Evolutionary conservation across 495 filamentous ascomycete genomes (phyloP).

Genomic region (Gamarada debralockiae): DNA sequence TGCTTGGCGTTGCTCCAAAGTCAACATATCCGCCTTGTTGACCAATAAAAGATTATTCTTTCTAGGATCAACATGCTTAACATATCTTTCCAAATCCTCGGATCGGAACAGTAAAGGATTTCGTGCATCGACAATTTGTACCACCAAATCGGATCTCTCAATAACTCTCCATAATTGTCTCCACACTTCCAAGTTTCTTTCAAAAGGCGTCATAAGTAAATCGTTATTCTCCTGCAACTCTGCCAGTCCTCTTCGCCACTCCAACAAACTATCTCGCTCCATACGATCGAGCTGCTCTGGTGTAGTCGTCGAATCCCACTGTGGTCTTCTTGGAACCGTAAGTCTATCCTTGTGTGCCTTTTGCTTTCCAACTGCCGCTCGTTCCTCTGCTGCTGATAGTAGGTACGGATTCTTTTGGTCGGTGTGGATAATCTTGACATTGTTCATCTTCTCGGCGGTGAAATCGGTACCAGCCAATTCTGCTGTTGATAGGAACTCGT

Average conservation of each 20-base stretch:
- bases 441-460: slow-evolving; percentile 97
- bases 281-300: slow-evolving; percentile 71
- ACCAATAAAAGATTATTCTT: slow-evolving; percentile 93
- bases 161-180: slow-evolving; percentile 98
- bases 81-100: slow-evolving; percentile 90
- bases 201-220: slow-evolving; percentile 96
- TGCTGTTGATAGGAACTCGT: slow-evolving; percentile 54
- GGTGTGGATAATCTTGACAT: slow-evolving; percentile 95
- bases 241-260: slow-evolving; percentile 88
- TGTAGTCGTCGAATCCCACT: slow-evolving; percentile 84
- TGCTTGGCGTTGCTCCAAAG: slow-evolving; percentile 69
- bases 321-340: slow-evolving; percentile 85
- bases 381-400: slow-evolving; percentile 83
- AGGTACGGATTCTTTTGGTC: slow-evolving; percentile 95
- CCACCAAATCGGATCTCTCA: slow-evolving; percentile 90
- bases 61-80: slow-evolving; percentile 81
- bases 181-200: slow-evolving; percentile 98
- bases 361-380: slow-evolving; percentile 72
- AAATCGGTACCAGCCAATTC: slow-evolving; percentile 98
- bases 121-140: slow-evolving; percentile 97
- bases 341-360: slow-evolving; percentile 69
- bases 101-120: slow-evolving; percentile 93
- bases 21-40: slow-evolving; percentile 99
- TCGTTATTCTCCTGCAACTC: slow-evolving; percentile 91
- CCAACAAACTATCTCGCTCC: slow-evolving; percentile 77